Base-by-base conservation (phyloP, 805 yeast genomes). In the Lachancea fermentati region DNA sequence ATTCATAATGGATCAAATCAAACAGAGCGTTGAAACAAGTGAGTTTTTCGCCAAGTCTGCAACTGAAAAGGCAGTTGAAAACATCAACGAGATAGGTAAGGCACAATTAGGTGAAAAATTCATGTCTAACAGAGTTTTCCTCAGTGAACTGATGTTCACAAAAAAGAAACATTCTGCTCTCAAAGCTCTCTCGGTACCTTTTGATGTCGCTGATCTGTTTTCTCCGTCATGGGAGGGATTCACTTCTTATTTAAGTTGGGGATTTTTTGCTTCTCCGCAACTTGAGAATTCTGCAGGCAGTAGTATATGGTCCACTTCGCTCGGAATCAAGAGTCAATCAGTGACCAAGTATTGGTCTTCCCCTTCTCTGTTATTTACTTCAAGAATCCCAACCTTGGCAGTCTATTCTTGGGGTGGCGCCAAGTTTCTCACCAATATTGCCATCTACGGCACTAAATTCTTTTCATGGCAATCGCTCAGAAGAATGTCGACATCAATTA, bases 61-160 rank as follows among this genome's bases (percentile, higher is more conserved):
- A 18, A 86, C 97, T 0, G 62, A 71, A 7, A 58, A 57, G 4
- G 75, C 79, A 3, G 91, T 93, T 15, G 72, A 71, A 5, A 69
- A 73, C 24, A 79, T 93, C 43, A 77, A 78, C 41, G 47, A 60
- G 5, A 49, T 81, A 14, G 97, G 96, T 0, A 68, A 72, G 35
- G 65, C 65, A 3, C 73, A 76, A n/a, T 66, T 88, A 32, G 86
- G 86, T 5, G 74, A 75, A 22, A 81, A 77, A 19, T 72, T 69
- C 32, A 68, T 71, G 60, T 50, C 75, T 19, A 81, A 79, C 38
- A 75, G 79, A 38, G 71, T 71, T 6, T 86, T 86, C 58, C 74
- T 81, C 43, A 73, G 83, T 7, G 79, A 78, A 19, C 72, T 83
- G 30, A 93, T 93, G 97, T 91, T 88, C 54, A 76, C 87, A 2